phyloP scores from a whole-genome alignment of 352 stramenopile species.

The Phytopythium kandeliae region DNA sequence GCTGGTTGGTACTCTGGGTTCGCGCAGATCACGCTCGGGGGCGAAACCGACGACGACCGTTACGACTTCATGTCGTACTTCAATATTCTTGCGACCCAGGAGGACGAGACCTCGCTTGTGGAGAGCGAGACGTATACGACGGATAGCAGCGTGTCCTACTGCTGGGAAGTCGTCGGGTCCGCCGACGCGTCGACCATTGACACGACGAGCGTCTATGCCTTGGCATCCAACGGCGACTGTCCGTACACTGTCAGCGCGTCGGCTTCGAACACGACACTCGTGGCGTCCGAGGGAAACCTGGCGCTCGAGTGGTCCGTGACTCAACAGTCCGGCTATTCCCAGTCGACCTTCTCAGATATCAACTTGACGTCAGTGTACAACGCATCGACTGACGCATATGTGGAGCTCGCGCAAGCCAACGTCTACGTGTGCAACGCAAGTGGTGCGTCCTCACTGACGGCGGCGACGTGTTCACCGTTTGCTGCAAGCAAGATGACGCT shows the following conservation, averaged over 20 bases:
- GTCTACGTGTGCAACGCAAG: slow-evolving; percentile 43
- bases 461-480: slow-evolving; percentile 37
- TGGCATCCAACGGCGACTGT: slow-evolving; percentile 27
- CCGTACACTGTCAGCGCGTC: slow-evolving; percentile 36
- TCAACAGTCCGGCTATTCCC: slow-evolving; percentile 13
- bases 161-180: slow-evolving; percentile 33
- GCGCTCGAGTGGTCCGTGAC: slow-evolving; percentile 27
- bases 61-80: slow-evolving; percentile 60
- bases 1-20: slow-evolving; percentile 33
- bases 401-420: slow-evolving; percentile 30
- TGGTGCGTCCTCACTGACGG: background rate
- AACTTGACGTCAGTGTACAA: slow-evolving; percentile 37
- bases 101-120: slow-evolving; percentile 15
- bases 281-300: slow-evolving; percentile 7
- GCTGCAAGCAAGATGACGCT: slow-evolving; percentile 23
- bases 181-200: slow-evolving; percentile 14
- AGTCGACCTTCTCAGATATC: slow-evolving; percentile 13
- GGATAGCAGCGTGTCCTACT: slow-evolving; percentile 30
- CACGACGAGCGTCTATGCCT: slow-evolving; percentile 23
- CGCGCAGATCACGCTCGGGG: slow-evolving; percentile 37
- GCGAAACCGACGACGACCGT: slow-evolving; percentile 14
- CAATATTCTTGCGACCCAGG: slow-evolving; percentile 29
- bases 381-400: slow-evolving; percentile 14
- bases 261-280: slow-evolving; percentile 18
- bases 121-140: slow-evolving; percentile 18